A percentile compares a stretch with the other conserved stretches of the same genome.
Conservation (phyloP, 139 green algal species). For the Spirogloea muscicola region DNA sequence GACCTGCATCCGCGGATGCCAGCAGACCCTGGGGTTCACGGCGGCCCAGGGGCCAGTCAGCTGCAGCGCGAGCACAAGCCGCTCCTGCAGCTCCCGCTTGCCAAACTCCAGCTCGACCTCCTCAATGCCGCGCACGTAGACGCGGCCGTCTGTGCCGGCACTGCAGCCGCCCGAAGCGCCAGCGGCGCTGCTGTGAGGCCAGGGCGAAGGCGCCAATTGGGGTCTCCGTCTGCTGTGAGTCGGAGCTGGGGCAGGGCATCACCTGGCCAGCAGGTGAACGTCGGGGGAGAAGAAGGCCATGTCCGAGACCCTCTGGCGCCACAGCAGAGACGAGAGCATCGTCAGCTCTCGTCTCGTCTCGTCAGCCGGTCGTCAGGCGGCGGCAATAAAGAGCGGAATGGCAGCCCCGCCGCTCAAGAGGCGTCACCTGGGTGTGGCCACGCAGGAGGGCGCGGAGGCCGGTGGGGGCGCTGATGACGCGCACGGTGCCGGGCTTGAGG, state of each 20-base stretch:
- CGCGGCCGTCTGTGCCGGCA: constrained; percentile 21
- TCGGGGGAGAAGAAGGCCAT: constrained; percentile 38
- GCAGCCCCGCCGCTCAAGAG: no score
- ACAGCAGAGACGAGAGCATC: background rate
- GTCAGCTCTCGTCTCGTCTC: no score
- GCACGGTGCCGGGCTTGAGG: constrained; percentile 14
- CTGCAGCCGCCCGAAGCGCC: constrained; percentile 1
- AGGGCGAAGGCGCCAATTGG: background rate
- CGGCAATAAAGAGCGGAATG: no score
- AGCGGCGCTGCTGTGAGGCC: background rate
- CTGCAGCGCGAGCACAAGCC: constrained; percentile 10
- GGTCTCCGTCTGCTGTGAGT: no score
- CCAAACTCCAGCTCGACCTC: constrained; percentile 14
- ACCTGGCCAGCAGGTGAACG: constrained; percentile 36
- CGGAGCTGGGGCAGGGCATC: no score
- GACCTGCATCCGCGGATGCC: constrained; percentile 8
- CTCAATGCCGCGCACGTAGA: constrained; percentile 25
- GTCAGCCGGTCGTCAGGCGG: no score
- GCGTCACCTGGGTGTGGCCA: constrained; percentile 30
- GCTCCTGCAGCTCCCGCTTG: constrained; percentile 15
- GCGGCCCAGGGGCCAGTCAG: constrained; percentile 7
- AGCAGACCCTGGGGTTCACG: background rate
- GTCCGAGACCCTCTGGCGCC: constrained; percentile 32
- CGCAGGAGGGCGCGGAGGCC: constrained; percentile 17
- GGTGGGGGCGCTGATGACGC: constrained; percentile 24